Base-by-base conservation (phyloP, 2,329 filamentous ascomycete genomes). In the Raffaelea arxii region DNA sequence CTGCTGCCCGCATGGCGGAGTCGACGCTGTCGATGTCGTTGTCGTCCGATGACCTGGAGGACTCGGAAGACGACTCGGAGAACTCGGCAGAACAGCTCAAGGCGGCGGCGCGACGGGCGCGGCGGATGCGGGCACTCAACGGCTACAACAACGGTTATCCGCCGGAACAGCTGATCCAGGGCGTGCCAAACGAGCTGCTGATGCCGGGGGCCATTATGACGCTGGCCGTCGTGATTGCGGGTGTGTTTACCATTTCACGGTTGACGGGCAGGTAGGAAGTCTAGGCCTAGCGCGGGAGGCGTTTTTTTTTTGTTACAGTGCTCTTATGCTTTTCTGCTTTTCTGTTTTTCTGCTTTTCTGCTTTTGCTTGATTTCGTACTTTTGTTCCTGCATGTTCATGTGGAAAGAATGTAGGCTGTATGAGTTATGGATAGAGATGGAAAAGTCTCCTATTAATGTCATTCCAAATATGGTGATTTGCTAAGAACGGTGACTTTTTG, bases 131-230 rank as follows among this genome's bases (percentile, higher is more conserved):
- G 49, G 54, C 24, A 59, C 30, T 61, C 60, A 12, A 18, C 3
- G 24, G 19, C 1, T 37, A 35, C n/a, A 44, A 42, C 38, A 30
- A 38, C 27, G 10, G 44, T 12, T 43, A 43, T 2, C 54, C 67
- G 37, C 68, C 60, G 25, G 68, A 91, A 49, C 87, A 94, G 65
- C 70, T 95, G 49, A 91, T 98, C 59, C 77, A 82, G 2, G 92
- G 92, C 46, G 85, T 98, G 27, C 89, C 92, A 9, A 98, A 98
- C 60, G 92, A 98, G 59, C 71, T 97, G 46, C 72, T 98, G 18
- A 76, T 97, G 37, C 92, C 92, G 0, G 92, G 92, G 54, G 92
- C 92, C 19, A 91, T 98, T 61, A 89, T 92, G 48, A 90, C 90
- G n/a, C 68, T 98, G 59, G 92, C 91, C 10, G 87, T 94, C 38